Evolutionary conservation across 768 basidiomycete species (phyloP), one percentile per base, ranked within the genome.

Genomic region (Tylopilus sp.): DNA sequence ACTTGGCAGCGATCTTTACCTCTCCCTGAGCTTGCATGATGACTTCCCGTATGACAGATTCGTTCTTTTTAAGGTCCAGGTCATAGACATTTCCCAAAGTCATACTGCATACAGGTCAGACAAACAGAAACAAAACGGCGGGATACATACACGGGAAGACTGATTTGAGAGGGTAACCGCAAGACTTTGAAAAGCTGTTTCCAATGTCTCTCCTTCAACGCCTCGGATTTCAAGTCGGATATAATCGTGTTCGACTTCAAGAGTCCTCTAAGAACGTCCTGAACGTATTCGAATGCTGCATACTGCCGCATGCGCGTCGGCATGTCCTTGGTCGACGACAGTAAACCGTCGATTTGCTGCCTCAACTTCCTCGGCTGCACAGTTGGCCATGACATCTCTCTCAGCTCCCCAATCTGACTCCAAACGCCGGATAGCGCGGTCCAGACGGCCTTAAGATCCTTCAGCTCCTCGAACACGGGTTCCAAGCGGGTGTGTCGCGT

Each of bases 231-330:
- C 62, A 99, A 75, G 70, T 99, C 97, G 15, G 84, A 84, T n/a
- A 99, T 78, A 57, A 97, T 74, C 1, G 85, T 67, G 67, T 99
- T 98, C 33, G 89, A 85, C 73, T 97, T 98, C 57, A 98, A 79
- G 43, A 94, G 75, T 12, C 85, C 82, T 40, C 88, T 81, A 48
- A 99, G 76, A 20, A 86, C 79, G 39, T 99, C 95, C 64, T 98
- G 95, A 2, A 98, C 93, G 67, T 91, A 95, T 75, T 98, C 97
- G 64, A 98, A 99, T 0, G 97, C 97, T 9, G 94, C 91, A 68
- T 99, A 99, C 66, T 99, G 97, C 47, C 97, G 82, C 97, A 98
- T 99, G 54, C 95, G 79, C 33, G 91, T 95, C 1, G 97, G 97
- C 95, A 99, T 98, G 43, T 98, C 95, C 73, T 94, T 91, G 21